These are phyloP conservation scores for Leucocoprinus leucothites DNA, from an alignment of 768 basidiomycete genomes.

Conservation along the genomic window DNA sequence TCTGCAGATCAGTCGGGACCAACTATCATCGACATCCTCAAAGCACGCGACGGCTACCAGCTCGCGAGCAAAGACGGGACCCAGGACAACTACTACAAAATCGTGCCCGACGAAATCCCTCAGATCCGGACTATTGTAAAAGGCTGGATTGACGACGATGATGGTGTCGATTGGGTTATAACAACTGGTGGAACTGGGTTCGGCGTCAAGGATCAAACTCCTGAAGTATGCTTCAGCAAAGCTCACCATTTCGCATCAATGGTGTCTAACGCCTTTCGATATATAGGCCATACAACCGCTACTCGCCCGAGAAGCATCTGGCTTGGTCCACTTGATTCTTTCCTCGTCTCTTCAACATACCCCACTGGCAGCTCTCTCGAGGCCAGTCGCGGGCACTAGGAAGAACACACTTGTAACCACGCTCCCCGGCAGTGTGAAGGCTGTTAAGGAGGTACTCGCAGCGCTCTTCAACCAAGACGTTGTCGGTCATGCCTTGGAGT, in stretches of 20 bases:
- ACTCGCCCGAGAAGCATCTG: slow-evolving; percentile 65
- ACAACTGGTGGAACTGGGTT: slow-evolving; percentile 91
- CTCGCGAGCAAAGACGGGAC: slow-evolving; percentile 3
- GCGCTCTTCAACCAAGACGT: slow-evolving; percentile 57
- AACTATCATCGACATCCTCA: slow-evolving; percentile 50
- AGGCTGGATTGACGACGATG: slow-evolving; percentile 37
- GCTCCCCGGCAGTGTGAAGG: slow-evolving; percentile 83
- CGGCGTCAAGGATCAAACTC: slow-evolving; percentile 75
- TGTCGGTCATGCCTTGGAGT: slow-evolving; percentile 67
- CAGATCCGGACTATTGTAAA: slow-evolving; percentile 48
- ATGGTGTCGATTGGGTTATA: slow-evolving; percentile 67
- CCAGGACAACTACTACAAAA: slow-evolving; percentile 27
- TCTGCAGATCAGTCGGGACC: slow-evolving; percentile 67
- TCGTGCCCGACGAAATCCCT: slow-evolving; percentile 67
- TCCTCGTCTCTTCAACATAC: slow-evolving; percentile 69
- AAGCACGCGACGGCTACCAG: slow-evolving; percentile 16
- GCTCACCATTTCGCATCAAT: background rate
- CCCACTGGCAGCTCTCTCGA: slow-evolving; percentile 76
- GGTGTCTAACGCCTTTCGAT: background rate
- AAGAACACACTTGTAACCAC: slow-evolving; percentile 68
- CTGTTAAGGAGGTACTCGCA: slow-evolving; percentile 75
- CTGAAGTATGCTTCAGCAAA: slow-evolving; percentile 52
- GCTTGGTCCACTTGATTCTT: slow-evolving; percentile 73
- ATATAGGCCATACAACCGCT: slow-evolving; percentile 56
- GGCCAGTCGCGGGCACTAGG: slow-evolving; percentile 78